Evolutionary conservation across 228 moss, liverwort and hornwort species (phyloP).

Genomic region (Sphagnum magellanicum): DNA sequence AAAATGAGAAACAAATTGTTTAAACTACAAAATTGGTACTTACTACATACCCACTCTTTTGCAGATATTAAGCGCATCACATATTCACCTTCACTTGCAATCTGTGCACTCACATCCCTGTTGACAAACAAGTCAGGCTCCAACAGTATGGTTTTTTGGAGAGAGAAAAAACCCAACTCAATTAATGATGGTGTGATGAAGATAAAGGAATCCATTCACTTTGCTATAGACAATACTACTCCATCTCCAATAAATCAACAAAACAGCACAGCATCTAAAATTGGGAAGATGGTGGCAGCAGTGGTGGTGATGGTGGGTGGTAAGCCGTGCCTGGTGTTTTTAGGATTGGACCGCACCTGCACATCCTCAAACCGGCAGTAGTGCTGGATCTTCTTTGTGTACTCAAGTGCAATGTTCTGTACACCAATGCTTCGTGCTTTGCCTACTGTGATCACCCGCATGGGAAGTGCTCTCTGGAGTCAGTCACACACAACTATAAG

Average conservation of each 20-base stretch:
- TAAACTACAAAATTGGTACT: not conserved
- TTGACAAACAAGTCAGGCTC: slow-evolving; percentile 22
- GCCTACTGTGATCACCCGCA: slow-evolving; percentile 81
- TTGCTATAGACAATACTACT: not conserved
- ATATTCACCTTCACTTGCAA: slow-evolving; percentile 76
- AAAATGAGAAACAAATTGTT: not conserved
- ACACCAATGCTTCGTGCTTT: slow-evolving; percentile 58
- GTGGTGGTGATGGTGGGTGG: not conserved
- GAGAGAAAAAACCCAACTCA: not conserved
- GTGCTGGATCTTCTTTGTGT: slow-evolving; percentile 70
- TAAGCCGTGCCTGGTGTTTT: slow-evolving; percentile 56
- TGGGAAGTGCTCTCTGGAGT: slow-evolving; percentile 61
- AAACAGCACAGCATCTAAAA: not conserved
- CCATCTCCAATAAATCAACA: not conserved
- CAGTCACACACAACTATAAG: too few species aligned
- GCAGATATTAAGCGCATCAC: slow-evolving; percentile 63
- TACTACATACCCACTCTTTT: slow-evolving; percentile 70
- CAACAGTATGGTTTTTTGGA: slow-evolving; percentile 6
- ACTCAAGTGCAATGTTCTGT: slow-evolving; percentile 61
- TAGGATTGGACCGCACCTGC: slow-evolving; percentile 80
- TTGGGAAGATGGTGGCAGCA: too few species aligned
- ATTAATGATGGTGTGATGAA: not conserved
- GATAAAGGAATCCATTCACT: not conserved
- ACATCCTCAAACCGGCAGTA: slow-evolving; percentile 82
- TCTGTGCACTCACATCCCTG: slow-evolving; percentile 75